Percentiles rank a stretch among this genome's conserved stretches.
Evolutionary conservation across 2,329 filamentous ascomycete genomes (phyloP).

Genomic region (Fonsecaea pedrosoi): DNA sequence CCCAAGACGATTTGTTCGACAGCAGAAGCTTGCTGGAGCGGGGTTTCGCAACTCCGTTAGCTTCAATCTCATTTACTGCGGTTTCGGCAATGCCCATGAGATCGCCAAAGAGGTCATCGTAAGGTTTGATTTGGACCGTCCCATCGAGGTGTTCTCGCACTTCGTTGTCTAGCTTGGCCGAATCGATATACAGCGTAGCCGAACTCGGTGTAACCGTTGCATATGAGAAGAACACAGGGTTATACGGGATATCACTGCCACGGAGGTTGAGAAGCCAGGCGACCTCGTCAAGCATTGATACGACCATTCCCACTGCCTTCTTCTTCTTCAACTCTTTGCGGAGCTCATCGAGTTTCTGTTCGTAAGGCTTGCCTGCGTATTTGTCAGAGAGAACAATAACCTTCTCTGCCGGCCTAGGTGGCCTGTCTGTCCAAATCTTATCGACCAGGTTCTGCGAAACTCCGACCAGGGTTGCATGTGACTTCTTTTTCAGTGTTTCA

Average conservation of each 20-base stretch:
- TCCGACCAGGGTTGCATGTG: constrained; percentile 76
- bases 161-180: constrained; percentile 73
- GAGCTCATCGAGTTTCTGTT: constrained; percentile 81
- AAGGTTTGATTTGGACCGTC: constrained; percentile 78
- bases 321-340: constrained; percentile 92
- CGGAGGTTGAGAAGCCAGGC: constrained; percentile 99
- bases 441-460: constrained; percentile 88
- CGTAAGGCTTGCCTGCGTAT: constrained; percentile 81
- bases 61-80: constrained; percentile 46
- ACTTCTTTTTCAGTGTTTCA: constrained; percentile 86
- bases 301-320: constrained; percentile 82
- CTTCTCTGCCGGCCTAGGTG: constrained; percentile 75
- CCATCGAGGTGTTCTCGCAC: constrained; percentile 72
- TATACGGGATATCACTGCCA: constrained; percentile 94
- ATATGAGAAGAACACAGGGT: constrained; percentile 98
- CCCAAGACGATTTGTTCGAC: constrained; percentile 92
- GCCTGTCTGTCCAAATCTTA: constrained; percentile 79
- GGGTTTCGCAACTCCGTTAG: constrained; percentile 44
- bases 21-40: constrained; percentile 74
- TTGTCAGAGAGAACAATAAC: constrained; percentile 74
- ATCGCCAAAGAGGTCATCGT: constrained; percentile 80
- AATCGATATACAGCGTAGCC: constrained; percentile 83
- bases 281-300: constrained; percentile 86
- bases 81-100: constrained; percentile 68
- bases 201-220: constrained; percentile 79